phyloP scores from a whole-genome alignment of 2,329 filamentous ascomycete genomes.

The Venturia nashicola region DNA sequence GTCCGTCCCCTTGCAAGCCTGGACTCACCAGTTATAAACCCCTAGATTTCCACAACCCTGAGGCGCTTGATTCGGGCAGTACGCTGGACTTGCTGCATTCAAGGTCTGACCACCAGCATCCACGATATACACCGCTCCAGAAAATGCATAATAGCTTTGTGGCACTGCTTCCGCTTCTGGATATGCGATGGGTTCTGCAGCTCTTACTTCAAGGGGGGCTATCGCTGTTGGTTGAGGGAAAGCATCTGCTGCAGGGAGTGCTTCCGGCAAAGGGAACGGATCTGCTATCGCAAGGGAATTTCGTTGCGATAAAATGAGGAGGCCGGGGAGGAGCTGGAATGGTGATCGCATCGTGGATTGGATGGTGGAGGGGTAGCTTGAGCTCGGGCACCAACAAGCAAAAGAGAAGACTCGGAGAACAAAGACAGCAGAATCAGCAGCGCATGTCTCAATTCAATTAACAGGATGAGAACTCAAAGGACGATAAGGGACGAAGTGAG shows the following conservation, averaged over 20 bases:
- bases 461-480: background rate
- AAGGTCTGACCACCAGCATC: conserved; percentile 18
- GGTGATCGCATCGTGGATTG: background rate
- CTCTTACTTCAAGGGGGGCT: background rate
- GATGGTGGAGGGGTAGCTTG: background rate
- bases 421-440: background rate
- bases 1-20: background rate
- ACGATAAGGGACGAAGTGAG: background rate
- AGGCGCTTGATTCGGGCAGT: conserved; percentile 24
- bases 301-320: conserved; percentile 1
- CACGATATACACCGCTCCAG: conserved; percentile 27
- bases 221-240: background rate
- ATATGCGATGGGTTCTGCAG: background rate
- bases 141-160: conserved; percentile 23
- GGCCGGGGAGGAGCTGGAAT: conserved; percentile 5
- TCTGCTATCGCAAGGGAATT: background rate
- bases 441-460: background rate
- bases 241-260: background rate
- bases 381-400: background rate
- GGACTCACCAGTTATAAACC: conserved; percentile 29
- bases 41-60: conserved; percentile 28
- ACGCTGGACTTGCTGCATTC: conserved; percentile 19
- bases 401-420: background rate
- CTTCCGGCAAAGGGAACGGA: background rate
- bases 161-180: background rate